Percentiles rank a stretch among this genome's conserved stretches.
Evolutionary conservation across 2,329 filamentous ascomycete species (phyloP).

Genomic region (Trichoderma sp.): DNA sequence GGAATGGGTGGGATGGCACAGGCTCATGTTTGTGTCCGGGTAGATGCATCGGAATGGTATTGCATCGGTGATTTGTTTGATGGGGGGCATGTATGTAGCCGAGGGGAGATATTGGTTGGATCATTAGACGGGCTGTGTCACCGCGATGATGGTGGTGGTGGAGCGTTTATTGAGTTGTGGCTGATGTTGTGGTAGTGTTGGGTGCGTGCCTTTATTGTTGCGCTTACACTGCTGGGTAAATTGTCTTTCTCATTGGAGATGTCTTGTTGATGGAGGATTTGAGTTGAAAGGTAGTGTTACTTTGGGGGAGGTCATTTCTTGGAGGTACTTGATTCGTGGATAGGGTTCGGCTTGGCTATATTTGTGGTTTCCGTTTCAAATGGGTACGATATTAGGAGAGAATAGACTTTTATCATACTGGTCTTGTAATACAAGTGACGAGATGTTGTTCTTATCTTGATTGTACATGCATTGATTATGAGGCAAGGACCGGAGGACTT

Average conservation of each 20-base stretch:
- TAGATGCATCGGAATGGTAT: conserved; percentile 2
- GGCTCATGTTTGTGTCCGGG: conserved; percentile 1
- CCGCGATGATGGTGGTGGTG: not conserved
- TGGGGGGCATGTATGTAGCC: not conserved
- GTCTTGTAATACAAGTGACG: not conserved
- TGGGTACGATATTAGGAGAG: not conserved
- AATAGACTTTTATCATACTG: not conserved
- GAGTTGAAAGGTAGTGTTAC: not conserved
- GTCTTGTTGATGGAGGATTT: not conserved
- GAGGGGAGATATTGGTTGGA: not conserved
- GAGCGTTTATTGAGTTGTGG: not conserved
- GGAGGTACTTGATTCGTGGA: not conserved
- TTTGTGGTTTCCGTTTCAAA: not conserved
- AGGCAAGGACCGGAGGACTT: not conserved
- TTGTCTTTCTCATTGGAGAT: not conserved
- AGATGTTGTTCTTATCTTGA: not conserved
- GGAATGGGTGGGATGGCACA: not conserved
- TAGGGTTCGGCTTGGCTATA: not conserved
- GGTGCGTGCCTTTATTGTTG: not conserved
- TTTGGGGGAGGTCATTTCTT: not conserved
- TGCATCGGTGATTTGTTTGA: conserved; percentile 13
- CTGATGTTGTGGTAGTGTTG: not conserved
- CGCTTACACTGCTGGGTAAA: not conserved
- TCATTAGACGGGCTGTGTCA: conserved; percentile 6
- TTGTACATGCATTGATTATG: too few species aligned